Percentiles rank a stretch among this genome's conserved stretches.
Evolutionary conservation across 2,329 filamentous ascomycete genomes (phyloP).

Genomic region (Chrysosporium queenslandicum): DNA sequence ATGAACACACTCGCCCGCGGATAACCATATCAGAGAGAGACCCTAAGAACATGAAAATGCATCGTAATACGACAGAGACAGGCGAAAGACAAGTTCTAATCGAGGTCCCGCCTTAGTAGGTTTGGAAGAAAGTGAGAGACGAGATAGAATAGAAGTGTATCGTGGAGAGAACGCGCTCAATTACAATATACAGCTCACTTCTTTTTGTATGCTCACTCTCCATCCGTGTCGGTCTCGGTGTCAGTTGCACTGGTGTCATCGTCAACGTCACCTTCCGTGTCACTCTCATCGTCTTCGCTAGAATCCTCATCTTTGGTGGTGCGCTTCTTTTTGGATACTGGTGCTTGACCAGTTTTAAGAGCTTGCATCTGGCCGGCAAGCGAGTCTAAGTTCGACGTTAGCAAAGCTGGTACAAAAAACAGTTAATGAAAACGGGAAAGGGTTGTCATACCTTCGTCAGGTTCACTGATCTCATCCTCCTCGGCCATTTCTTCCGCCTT

Average conservation of each 20-base stretch:
- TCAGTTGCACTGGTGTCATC: slow-evolving; percentile 49
- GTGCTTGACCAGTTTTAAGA: slow-evolving; percentile 58
- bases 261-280: slow-evolving; percentile 53
- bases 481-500: slow-evolving; percentile 70
- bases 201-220: slow-evolving; percentile 39
- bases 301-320: slow-evolving; percentile 50
- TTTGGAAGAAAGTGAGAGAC: not conserved
- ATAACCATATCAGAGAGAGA: not conserved
- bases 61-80: not conserved
- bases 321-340: slow-evolving; percentile 46
- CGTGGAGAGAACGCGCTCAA: slow-evolving; percentile 12
- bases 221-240: slow-evolving; percentile 71
- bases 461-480: slow-evolving; percentile 94
- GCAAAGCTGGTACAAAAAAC: not conserved
- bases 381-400: slow-evolving; percentile 52
- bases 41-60: not conserved
- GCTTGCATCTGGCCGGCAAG: slow-evolving; percentile 84
- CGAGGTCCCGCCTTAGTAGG: not conserved
- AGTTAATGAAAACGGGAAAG: not conserved
- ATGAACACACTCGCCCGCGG: not conserved
- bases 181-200: slow-evolving; percentile 15
- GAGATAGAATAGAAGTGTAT: not conserved
- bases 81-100: not conserved
- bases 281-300: slow-evolving; percentile 53
- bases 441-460: slow-evolving; percentile 73